Percentiles rank a stretch among this genome's conserved stretches.
Evolutionary conservation across 169 alveolate species (phyloP).

Genomic region (Plasmodium inui): DNA sequence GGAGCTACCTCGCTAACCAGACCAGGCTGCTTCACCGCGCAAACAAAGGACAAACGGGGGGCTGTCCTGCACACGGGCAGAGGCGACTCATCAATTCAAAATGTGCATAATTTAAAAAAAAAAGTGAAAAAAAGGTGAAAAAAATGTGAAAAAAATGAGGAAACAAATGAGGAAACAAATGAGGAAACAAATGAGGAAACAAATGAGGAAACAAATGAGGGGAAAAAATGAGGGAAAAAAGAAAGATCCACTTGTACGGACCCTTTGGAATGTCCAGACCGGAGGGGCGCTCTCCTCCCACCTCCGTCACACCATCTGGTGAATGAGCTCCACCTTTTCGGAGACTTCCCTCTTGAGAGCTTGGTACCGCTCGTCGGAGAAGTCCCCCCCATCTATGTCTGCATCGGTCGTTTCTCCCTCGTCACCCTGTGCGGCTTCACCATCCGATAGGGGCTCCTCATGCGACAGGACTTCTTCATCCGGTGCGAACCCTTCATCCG

Average conservation of each 20-base stretch:
- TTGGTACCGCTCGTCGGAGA: slow-evolving; percentile 10
- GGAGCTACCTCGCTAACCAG: not conserved
- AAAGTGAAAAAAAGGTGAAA: too few relatives aligned
- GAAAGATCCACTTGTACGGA: not conserved
- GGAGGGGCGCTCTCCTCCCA: not conserved
- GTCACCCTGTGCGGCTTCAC: not conserved
- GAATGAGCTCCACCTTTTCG: slow-evolving; percentile 38
- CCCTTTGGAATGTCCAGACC: not conserved
- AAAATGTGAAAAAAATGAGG: not conserved
- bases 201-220: too few relatives aligned
- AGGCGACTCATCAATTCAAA: not conserved
- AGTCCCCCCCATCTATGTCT: not conserved
- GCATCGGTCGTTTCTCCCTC: not conserved
- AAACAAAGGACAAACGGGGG: not conserved
- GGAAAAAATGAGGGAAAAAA: too few relatives aligned
- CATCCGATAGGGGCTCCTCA: not conserved
- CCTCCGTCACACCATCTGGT: slow-evolving; percentile 6
- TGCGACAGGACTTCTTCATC: not conserved
- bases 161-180: too few relatives aligned
- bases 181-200: too few relatives aligned
- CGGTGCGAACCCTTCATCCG: too few relatives aligned
- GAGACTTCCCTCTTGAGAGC: slow-evolving; percentile 14
- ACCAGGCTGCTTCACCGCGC: not conserved
- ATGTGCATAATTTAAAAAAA: too few relatives aligned
- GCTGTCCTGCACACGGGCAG: not conserved